A percentile compares a stretch with the other conserved stretches of the same genome.
These are phyloP conservation scores for Starmerella riodocensis DNA, from an alignment of 805 yeast species.

Conservation along the genomic window DNA sequence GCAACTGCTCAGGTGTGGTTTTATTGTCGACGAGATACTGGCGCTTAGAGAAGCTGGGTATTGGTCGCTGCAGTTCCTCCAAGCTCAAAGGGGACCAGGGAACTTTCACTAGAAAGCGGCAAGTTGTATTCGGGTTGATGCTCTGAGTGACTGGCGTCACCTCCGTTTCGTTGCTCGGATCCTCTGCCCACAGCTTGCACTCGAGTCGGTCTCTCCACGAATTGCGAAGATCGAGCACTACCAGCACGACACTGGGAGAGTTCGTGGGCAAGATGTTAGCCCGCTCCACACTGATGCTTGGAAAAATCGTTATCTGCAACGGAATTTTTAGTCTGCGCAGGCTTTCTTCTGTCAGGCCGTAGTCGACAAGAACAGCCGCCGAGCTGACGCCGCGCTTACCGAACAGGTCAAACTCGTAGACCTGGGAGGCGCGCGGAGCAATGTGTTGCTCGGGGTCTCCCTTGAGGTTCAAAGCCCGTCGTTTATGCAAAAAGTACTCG, in stretches of 20 bases:
- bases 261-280: slow-evolving; percentile 49
- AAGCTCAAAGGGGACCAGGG: slow-evolving; percentile 37
- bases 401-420: slow-evolving; percentile 42
- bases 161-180: slow-evolving; percentile 1
- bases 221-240: slow-evolving; percentile 67
- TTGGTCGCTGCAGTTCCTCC: slow-evolving; percentile 35
- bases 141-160: slow-evolving; percentile 1
- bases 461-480: slow-evolving; percentile 14
- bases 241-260: slow-evolving; percentile 33
- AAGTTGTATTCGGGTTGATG: slow-evolving; percentile 32
- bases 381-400: slow-evolving; percentile 66
- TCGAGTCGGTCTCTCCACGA: slow-evolving; percentile 49
- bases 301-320: slow-evolving; percentile 52
- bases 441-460: slow-evolving; percentile 9
- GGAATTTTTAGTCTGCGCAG: slow-evolving; percentile 55
- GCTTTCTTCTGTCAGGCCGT: slow-evolving; percentile 30
- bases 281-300: slow-evolving; percentile 61
- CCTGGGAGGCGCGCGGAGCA: slow-evolving; percentile 31
- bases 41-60: slow-evolving; percentile 58
- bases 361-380: slow-evolving; percentile 53
- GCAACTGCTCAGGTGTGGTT: slow-evolving; percentile 45
- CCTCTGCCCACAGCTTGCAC: slow-evolving; percentile 15
- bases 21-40: slow-evolving; percentile 48
- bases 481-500: slow-evolving; percentile 49
- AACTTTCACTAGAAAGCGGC: slow-evolving; percentile 61